Evolutionary conservation across 2,329 filamentous ascomycete genomes (phyloP), one percentile per base, ranked within the genome.

Genomic region (Fusarium ramigenum): DNA sequence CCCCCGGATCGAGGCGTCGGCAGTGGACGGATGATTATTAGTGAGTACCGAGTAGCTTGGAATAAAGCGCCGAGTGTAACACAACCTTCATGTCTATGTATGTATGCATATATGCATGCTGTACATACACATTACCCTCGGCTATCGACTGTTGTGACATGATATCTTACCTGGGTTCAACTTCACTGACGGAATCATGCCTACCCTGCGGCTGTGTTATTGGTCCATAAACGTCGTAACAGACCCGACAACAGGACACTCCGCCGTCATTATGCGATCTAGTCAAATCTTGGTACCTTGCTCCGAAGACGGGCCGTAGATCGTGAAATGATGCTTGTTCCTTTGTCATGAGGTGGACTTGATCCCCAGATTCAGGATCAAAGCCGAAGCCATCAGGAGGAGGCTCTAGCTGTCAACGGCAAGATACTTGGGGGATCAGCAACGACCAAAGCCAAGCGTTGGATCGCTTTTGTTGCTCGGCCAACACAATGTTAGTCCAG

Each of bases 231-330:
- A 34, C 42, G 50, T 32, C 19, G 44, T 42, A 7, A 54, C 32
- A 46, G 23, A 54, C 37, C 43, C n/a, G 54, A 56, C 61, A 60
- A 63, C 70, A 67, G 63, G 63, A 73, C 44, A 53, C 62, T 63
- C 59, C 39, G 56, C 40, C 53, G 39, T 49, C 42, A 28, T 70
- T 30, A 56, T 44, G 46, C 30, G 44, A 58, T 63, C 66, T 73
- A 61, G 59, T 73, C 69, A 15, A 61, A 58, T 61, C 72, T 70
- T 62, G 73, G 43, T n/a, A 32, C 62, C 50, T 53, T 44, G 42
- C 59, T 37, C 73, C 70, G 73, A 74, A 63, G 60, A 75, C 63
- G 69, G 70, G 70, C 73, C 73, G 70, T 47, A 65, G 60, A 69
- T 61, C 49, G 19, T 46, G 40, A 37, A 56, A 15, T 42, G 30